Conservation (phyloP, 345 rosid genomes). For the Jatropha curcas region DNA sequence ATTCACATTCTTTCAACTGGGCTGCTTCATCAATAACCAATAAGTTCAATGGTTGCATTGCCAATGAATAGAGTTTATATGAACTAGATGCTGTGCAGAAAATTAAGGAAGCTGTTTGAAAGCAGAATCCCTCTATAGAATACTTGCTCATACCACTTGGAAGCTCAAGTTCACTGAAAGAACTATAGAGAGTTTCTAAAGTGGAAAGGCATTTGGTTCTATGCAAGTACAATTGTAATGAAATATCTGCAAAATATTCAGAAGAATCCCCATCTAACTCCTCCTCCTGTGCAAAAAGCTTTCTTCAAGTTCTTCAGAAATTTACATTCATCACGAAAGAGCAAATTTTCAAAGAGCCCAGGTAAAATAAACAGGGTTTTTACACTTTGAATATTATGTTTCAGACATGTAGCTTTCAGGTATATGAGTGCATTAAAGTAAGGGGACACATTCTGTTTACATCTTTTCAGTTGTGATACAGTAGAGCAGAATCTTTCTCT, state of each 20-base stretch:
- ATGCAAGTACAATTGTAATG: not conserved
- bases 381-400: constrained; percentile 17
- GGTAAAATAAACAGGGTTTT: constrained; percentile 22
- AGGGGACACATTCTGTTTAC: too few species aligned
- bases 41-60: constrained; percentile 33
- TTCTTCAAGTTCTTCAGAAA: constrained; percentile 28
- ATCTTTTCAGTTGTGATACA: constrained; percentile 11
- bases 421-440: constrained; percentile 32
- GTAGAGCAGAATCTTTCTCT: not conserved
- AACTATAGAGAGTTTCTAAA: constrained; percentile 17
- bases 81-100: constrained; percentile 50
- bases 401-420: constrained; percentile 21
- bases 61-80: constrained; percentile 25
- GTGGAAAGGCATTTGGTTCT: constrained; percentile 32
- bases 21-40: constrained; percentile 68
- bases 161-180: constrained; percentile 24
- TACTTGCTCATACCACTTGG: constrained; percentile 14
- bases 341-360: constrained; percentile 22
- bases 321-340: constrained; percentile 20
- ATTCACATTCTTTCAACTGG: constrained; percentile 60
- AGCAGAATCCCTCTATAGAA: constrained; percentile 34
- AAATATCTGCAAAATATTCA: not conserved
- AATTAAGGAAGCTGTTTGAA: constrained; percentile 31
- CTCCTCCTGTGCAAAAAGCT: constrained; percentile 24
- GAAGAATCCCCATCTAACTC: not conserved